Base-by-base conservation (phyloP, 805 yeast species). In the Spathaspora passalidarum region DNA sequence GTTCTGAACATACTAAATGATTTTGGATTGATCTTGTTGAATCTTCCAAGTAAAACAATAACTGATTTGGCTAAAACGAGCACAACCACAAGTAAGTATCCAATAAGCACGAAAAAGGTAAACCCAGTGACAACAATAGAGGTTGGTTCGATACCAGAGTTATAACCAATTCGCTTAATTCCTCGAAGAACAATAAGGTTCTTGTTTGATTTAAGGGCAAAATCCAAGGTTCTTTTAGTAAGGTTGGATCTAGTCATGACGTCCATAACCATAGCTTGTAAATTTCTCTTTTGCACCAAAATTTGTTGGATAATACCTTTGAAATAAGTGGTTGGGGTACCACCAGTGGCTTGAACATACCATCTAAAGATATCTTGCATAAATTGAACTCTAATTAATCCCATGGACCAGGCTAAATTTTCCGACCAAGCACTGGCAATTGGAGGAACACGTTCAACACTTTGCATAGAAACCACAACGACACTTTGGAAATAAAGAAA, bases 361-460 rank as follows among this genome's bases (percentile, higher is more conserved):
- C 95, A 87, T 56, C 92, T 73, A 63, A 87, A 84, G 50, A 87
- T 83, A 49, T 80, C 70, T 66, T 91, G 96, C 96, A 91, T 87
- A 61, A 90, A 91, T 2, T 60, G 57, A 35, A 86, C 78, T 61
- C 84, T 73, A 55, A 91, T 88, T 49, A 91, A 73, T 2, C 97
- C 97, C 86, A 91, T 87, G 1, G 96, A 88, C 97, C 97, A 91
- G 22, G 89, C 90, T 58, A 91, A 73, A 60, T 91, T 90, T 63
- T 88, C 95, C 5, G 90, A 73, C 97, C 97, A 91, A 8, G 96
- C 82, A 10, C 86, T 77, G 7, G 96, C 97, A 57, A 91, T 88
- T 14, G 97, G 97, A 7, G 97, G 97, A 4, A 88, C 84, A 47
- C 85, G 73, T 57, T 84, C 88, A 40, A 89, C 96, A 50, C 86